A percentile compares a stretch with the other conserved stretches of the same genome.
Evolutionary conservation across 495 filamentous ascomycete species (phyloP).

Genomic region (Penicillium coprophilum): DNA sequence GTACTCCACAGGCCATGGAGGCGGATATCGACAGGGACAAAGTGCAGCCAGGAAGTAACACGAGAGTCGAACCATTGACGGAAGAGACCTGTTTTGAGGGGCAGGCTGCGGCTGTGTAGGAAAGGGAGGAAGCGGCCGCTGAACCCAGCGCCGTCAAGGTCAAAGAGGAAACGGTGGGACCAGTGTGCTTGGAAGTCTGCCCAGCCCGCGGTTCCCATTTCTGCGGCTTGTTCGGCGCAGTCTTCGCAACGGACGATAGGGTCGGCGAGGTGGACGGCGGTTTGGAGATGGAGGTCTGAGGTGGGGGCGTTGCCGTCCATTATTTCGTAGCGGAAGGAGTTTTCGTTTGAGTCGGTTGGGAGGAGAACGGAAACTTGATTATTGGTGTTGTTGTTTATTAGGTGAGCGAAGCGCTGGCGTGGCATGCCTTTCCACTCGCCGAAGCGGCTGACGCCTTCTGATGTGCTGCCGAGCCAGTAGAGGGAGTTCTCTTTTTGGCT

Average conservation of each 20-base stretch:
- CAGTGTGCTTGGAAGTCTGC: constrained; percentile 60
- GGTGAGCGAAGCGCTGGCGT: constrained; percentile 57
- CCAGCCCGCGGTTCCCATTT: constrained; percentile 46
- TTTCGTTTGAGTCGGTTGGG: constrained; percentile 22
- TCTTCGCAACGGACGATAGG: constrained; percentile 57
- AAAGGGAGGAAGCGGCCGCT: constrained; percentile 63
- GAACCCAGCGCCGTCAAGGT: constrained; percentile 69
- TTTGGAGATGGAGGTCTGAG: constrained; percentile 29
- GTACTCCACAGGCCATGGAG: constrained; percentile 64
- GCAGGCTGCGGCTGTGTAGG: constrained; percentile 59
- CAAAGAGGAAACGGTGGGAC: constrained; percentile 65
- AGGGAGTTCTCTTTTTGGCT: constrained; percentile 44
- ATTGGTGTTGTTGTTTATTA: constrained; percentile 52
- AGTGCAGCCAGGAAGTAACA: constrained; percentile 72
- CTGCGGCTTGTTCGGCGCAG: constrained; percentile 50
- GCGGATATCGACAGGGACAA: constrained; percentile 71
- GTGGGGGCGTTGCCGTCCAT: constrained; percentile 34
- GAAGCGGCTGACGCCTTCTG: constrained; percentile 54
- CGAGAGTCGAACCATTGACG: constrained; percentile 74
- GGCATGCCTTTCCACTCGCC: constrained; percentile 60
- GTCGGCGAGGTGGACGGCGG: constrained; percentile 49
- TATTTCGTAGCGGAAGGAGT: constrained; percentile 40
- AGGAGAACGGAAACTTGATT: constrained; percentile 45
- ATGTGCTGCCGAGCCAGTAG: constrained; percentile 57
- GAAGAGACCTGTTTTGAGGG: constrained; percentile 65